These are phyloP conservation scores for Aspergillus sp. DNA, from an alignment of 2,329 filamentous ascomycete genomes.

Conservation along the genomic window DNA sequence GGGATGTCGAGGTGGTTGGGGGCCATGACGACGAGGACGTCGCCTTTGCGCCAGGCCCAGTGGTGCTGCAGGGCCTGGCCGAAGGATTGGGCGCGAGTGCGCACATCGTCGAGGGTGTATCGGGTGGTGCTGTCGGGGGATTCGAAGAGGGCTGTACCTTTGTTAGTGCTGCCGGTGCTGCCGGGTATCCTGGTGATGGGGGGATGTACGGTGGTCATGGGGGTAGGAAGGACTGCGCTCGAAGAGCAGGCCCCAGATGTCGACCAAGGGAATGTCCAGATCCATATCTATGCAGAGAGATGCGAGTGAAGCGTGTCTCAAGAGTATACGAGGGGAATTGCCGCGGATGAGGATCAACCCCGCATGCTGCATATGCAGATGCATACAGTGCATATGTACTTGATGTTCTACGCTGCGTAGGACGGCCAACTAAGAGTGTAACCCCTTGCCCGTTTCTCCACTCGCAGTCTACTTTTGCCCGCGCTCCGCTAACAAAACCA, in stretches of 20 bases:
- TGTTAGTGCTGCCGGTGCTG: background rate
- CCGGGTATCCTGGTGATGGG: background rate
- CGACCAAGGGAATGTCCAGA: background rate
- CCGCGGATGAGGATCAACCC: no score
- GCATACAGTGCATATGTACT: no score
- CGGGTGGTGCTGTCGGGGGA: background rate
- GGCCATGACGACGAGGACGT: slow-evolving; percentile 16
- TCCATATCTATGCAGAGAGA: background rate
- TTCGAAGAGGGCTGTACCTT: background rate
- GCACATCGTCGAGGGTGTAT: slow-evolving; percentile 5
- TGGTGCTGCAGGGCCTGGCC: slow-evolving; percentile 8
- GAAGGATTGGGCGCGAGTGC: slow-evolving; percentile 1
- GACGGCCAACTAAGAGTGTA: no score
- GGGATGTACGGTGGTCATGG: background rate
- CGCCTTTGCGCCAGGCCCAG: slow-evolving; percentile 17
- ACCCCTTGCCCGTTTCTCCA: no score
- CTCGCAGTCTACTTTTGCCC: no score
- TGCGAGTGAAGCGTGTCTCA: no score
- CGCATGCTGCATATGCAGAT: no score
- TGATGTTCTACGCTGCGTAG: no score
- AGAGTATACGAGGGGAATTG: no score
- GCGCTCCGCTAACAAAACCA: no score
- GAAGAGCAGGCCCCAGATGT: background rate
- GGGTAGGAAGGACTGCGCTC: background rate
- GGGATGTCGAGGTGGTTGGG: slow-evolving; percentile 17